Base-by-base conservation (phyloP, 176 grass and related monocot genomes). In the Juncus inflexus region DNA sequence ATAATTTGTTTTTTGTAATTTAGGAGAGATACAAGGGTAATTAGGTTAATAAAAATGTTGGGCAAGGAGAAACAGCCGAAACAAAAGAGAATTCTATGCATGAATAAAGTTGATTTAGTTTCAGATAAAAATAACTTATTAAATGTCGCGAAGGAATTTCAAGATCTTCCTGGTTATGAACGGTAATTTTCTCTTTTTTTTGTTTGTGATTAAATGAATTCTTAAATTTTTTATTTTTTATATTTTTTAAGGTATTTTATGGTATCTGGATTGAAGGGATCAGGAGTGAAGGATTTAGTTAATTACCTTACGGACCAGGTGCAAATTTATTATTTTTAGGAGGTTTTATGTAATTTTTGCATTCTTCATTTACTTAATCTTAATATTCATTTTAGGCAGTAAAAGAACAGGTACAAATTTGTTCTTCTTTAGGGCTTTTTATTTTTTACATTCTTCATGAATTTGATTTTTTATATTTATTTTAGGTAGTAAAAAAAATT, bases 81-180 rank as follows among this genome's bases (percentile, higher is more conserved):
- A 50, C 87, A 97, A 80, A 89, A 87, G 72, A 85, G 92, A 56
- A 75, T 97, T 63, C 83, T 97, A 74, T 97, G 92, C 83, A 91
- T 97, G 92, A 97, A 97, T 69, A 97, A 97, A 72, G 75, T 97
- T 72, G 92, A 97, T 50, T 74, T 97, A 8, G 75, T 97, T 8
- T 65, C 85, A 65, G 77, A 91, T 50, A 97, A 97, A 64, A 97
- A 91, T 50, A 80, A 91, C 51, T 78, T 97, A 36, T 67, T 97
- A 53, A 89, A 97, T 79, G 87, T 89, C 70, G 85, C 92, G 47
- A 89, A 81, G 67, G 87, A 91, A 77, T 97, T 97, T 86, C 77
- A 86, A 84, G 80, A 83, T 84, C 87, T 91, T 83, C 87, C 85
- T 70, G 92, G 79, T 86, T 97, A 86, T 78, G 92, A 97, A 60